These are phyloP conservation scores for Fomitopsis pulvina DNA, from an alignment of 768 basidiomycete genomes.

Conservation along the genomic window DNA sequence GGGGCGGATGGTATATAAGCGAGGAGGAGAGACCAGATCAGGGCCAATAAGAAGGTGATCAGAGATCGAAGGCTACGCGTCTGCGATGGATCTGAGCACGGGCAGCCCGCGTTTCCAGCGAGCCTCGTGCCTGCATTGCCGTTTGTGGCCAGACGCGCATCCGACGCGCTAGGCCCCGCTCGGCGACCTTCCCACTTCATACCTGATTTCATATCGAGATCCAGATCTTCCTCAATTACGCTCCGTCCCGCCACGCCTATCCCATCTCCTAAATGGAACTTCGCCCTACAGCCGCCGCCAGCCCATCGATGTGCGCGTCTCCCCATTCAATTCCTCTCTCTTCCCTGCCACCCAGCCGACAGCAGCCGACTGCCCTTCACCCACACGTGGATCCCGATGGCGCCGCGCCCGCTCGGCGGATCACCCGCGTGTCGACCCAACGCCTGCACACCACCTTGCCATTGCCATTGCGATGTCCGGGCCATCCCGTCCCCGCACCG, in stretches of 20 bases:
- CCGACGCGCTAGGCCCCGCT: slow-evolving; percentile 1
- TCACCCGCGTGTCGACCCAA: too few species aligned
- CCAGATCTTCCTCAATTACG: slow-evolving; percentile 2
- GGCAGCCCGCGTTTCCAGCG: slow-evolving; percentile 4
- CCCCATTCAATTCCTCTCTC: not conserved
- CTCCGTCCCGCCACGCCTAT: not conserved
- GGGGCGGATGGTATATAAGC: slow-evolving; percentile 15
- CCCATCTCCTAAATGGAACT: not conserved
- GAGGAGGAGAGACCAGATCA: slow-evolving; percentile 22
- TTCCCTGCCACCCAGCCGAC: not conserved
- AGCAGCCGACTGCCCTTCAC: not conserved
- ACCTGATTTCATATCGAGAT: not conserved
- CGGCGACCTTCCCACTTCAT: slow-evolving; percentile 1
- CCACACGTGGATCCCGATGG: not conserved
- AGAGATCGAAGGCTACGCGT: slow-evolving; percentile 20
- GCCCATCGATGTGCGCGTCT: not conserved
- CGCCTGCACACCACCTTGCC: too few species aligned
- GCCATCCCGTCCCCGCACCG: too few species aligned
- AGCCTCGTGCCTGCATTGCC: slow-evolving; percentile 4
- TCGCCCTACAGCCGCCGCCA: not conserved
- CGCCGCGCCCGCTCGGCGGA: too few species aligned
- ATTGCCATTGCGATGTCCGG: too few species aligned
- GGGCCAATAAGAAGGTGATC: slow-evolving; percentile 26
- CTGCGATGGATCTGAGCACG: slow-evolving; percentile 14
- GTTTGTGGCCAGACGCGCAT: not conserved